These are phyloP conservation scores for Stagonosporopsis cucurbitacearum DNA, from an alignment of 2,329 filamentous ascomycete species.

Conservation along the genomic window DNA sequence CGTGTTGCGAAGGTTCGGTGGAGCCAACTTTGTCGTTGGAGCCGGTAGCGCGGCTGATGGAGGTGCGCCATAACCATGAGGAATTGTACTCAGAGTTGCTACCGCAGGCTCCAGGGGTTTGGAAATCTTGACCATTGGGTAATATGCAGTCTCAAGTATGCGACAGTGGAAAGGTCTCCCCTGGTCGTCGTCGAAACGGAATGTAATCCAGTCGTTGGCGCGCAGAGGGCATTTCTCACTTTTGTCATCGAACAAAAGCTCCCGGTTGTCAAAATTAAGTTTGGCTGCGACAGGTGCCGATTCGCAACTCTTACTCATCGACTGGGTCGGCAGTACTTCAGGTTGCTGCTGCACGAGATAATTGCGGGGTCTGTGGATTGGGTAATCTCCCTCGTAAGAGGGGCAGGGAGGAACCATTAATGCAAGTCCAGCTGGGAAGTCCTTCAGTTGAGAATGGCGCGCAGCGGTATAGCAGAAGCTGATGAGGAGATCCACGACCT, in stretches of 20 bases:
- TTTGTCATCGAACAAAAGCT: constrained; percentile 53
- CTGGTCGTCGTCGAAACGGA: constrained; percentile 34
- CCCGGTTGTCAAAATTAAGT: constrained; percentile 48
- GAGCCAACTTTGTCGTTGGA: background rate
- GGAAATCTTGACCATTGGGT: constrained; percentile 50
- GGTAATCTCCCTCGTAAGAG: constrained; percentile 28
- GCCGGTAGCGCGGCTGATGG: background rate
- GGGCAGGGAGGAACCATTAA: constrained; percentile 56
- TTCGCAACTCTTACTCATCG: background rate
- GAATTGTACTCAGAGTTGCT: background rate
- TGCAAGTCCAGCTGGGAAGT: constrained; percentile 65
- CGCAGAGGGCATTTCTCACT: constrained; percentile 45
- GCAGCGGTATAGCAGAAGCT: constrained; percentile 78
- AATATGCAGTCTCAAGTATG: constrained; percentile 55
- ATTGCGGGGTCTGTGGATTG: background rate
- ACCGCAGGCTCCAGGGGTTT: constrained; percentile 30
- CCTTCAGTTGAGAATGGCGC: constrained; percentile 50
- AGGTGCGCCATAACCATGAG: background rate
- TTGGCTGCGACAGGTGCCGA: constrained; percentile 14
- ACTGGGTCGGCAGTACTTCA: background rate
- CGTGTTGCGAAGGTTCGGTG: background rate
- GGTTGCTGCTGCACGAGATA: background rate
- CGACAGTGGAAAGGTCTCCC: constrained; percentile 55
- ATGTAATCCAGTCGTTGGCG: constrained; percentile 61
- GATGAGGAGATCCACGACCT: constrained; percentile 82